Conservation (phyloP, 805 yeast species). For the Brettanomyces nanus region DNA sequence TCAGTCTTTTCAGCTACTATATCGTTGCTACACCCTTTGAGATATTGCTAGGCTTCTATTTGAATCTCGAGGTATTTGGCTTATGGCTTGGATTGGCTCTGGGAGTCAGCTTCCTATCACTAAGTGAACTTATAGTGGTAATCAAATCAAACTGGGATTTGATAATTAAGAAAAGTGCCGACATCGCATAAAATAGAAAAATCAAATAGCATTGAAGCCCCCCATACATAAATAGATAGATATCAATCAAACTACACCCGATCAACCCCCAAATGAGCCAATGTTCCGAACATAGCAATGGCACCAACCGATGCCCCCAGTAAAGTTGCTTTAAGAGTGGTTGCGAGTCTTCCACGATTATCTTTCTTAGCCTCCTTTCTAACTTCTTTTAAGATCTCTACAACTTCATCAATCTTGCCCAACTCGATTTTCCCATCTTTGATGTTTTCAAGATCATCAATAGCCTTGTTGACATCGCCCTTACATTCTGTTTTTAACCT, state of each 20-base stretch:
- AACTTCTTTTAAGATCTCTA: neutral
- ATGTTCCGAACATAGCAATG: constrained; percentile 15
- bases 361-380: neutral
- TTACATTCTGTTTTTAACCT: no score
- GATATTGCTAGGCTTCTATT: constrained; percentile 33
- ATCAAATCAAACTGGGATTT: constrained; percentile 44
- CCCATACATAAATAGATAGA: neutral
- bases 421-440: neutral
- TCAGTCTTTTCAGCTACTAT: constrained; percentile 40
- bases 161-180: constrained; percentile 30
- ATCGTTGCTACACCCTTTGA: constrained; percentile 42
- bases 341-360: neutral
- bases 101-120: constrained; percentile 34
- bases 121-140: constrained; percentile 34
- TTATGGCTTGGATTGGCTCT: constrained; percentile 40
- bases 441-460: neutral
- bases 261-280: constrained; percentile 19
- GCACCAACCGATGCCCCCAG: constrained; percentile 17
- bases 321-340: neutral
- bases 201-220: neutral
- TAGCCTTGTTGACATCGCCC: no score
- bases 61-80: constrained; percentile 33
- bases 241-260: constrained; percentile 1
- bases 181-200: constrained; percentile 4
- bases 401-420: neutral